Evolutionary conservation across 441 rosid genomes (phyloP).

Genomic region (Populus hybrid): DNA sequence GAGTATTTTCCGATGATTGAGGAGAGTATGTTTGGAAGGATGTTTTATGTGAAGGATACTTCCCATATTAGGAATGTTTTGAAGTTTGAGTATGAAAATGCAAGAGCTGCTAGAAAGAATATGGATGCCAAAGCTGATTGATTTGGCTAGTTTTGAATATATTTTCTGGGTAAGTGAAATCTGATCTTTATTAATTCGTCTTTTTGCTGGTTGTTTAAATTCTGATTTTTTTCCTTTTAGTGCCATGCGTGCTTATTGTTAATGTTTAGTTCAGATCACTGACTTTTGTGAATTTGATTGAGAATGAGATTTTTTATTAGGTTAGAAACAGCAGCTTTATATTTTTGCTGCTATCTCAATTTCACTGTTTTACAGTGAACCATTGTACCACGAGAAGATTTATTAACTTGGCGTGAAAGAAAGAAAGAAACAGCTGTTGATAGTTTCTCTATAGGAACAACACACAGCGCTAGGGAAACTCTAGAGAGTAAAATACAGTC

Average conservation of each 20-base stretch:
- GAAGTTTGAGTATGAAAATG: conserved; percentile 91
- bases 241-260: not conserved
- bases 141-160: conserved; percentile 3
- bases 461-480: not conserved
- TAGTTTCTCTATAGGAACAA: not conserved
- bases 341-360: not conserved
- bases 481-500: not conserved
- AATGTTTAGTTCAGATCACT: too few relatives aligned
- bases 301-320: not conserved
- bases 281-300: not conserved
- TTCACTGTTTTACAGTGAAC: not conserved
- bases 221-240: not conserved
- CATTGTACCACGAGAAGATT: not conserved
- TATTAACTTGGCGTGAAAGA: not conserved
- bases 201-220: not conserved
- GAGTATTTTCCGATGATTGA: conserved; percentile 66
- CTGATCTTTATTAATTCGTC: not conserved
- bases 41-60: conserved; percentile 79
- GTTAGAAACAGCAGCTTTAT: not conserved
- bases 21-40: conserved; percentile 68
- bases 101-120: conserved; percentile 66
- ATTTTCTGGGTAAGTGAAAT: conserved; percentile 26
- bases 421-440: not conserved
- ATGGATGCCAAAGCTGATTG: conserved; percentile 46
- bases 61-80: conserved; percentile 81